Evolutionary conservation across 768 basidiomycete genomes (phyloP).

Genomic region (Suillus brevipes): DNA sequence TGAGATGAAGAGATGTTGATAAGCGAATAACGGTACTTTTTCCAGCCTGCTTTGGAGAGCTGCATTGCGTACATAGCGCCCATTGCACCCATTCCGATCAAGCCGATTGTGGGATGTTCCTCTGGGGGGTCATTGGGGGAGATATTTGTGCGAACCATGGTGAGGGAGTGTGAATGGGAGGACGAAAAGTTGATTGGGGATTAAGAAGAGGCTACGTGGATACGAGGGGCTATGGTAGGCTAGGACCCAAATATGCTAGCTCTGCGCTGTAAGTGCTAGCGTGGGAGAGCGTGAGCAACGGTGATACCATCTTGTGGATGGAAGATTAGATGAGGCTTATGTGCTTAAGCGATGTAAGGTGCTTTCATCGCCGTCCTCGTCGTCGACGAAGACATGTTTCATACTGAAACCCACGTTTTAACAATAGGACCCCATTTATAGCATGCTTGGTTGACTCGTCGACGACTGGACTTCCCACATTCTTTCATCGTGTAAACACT

Average conservation of each 20-base stretch:
- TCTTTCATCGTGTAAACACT: not conserved
- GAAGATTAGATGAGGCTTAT: not conserved
- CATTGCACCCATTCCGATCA: slow-evolving; percentile 99
- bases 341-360: too few relatives aligned
- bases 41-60: slow-evolving; percentile 82
- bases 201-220: not conserved
- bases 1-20: slow-evolving; percentile 12
- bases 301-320: not conserved
- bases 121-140: slow-evolving; percentile 37
- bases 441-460: too few relatives aligned
- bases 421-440: too few relatives aligned
- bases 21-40: slow-evolving; percentile 52
- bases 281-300: slow-evolving; percentile 1
- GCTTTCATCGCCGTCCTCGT: too few relatives aligned
- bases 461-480: too few relatives aligned
- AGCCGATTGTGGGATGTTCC: slow-evolving; percentile 76
- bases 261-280: not conserved
- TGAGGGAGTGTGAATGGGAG: not conserved
- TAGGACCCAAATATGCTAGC: not conserved
- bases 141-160: slow-evolving; percentile 28
- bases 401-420: too few relatives aligned
- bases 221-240: not conserved
- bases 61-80: slow-evolving; percentile 87
- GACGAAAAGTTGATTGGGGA: too few relatives aligned
- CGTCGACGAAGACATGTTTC: too few relatives aligned